Conservation (phyloP, 164 flowering plant genomes). For the Annona cherimola region DNA sequence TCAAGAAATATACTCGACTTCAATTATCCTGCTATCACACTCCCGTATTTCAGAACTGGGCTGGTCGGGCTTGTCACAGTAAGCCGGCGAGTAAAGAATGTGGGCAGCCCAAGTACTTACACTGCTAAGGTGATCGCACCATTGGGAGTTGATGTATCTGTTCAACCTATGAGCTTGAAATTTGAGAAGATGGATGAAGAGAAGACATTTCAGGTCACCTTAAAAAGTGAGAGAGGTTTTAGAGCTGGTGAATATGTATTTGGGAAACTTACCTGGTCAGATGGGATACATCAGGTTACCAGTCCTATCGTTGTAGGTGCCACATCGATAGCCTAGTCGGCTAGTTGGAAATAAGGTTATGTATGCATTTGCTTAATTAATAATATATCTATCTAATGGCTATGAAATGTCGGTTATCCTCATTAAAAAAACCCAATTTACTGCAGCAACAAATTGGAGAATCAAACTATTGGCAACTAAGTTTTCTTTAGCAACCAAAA, state of each 20-base stretch:
- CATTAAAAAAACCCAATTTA: too few relatives aligned
- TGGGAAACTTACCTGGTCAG: slow-evolving; percentile 62
- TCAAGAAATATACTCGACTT: neutral
- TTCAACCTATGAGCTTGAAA: slow-evolving; percentile 24
- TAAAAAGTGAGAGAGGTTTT: slow-evolving; percentile 7
- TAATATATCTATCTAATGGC: too few relatives aligned
- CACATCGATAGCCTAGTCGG: too few relatives aligned
- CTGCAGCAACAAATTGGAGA: too few relatives aligned
- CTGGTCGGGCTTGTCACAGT: slow-evolving; percentile 33
- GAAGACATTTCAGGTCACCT: slow-evolving; percentile 36
- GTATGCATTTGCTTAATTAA: too few relatives aligned
- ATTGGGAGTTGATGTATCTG: slow-evolving; percentile 22
- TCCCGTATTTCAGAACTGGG: slow-evolving; percentile 14
- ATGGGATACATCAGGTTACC: slow-evolving; percentile 57
- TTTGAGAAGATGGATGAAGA: slow-evolving; percentile 31
- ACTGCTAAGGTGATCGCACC: slow-evolving; percentile 24
- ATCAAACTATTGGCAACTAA: too few relatives aligned
- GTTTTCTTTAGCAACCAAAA: too few relatives aligned
- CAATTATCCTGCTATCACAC: slow-evolving; percentile 55
- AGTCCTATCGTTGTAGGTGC: slow-evolving; percentile 51
- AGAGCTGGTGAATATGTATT: slow-evolving; percentile 30
- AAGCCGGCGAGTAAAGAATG: slow-evolving; percentile 47
- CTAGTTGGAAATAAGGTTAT: too few relatives aligned
- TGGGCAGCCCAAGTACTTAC: slow-evolving; percentile 44
- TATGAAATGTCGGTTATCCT: too few relatives aligned